A percentile compares a stretch with the other conserved stretches of the same genome.
phyloP scores from a whole-genome alignment of 2,329 filamentous ascomycete species.

The Corinectria fuckeliana region DNA sequence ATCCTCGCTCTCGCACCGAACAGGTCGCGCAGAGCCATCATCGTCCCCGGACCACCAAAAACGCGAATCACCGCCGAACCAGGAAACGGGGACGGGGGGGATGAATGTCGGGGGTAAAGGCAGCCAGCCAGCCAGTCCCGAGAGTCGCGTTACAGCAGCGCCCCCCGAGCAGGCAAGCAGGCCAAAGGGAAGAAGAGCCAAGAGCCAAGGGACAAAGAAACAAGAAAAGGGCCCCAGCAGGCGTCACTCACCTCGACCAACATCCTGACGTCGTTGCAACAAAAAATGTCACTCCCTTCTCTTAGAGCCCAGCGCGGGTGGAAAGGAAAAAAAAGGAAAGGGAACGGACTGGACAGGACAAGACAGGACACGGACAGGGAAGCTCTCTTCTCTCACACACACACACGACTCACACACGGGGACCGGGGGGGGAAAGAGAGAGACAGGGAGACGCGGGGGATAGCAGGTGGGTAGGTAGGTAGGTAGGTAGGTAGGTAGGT shows the following conservation, averaged over 20 bases:
- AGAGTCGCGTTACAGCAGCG: too few species aligned
- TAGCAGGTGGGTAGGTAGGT: conserved; percentile 3
- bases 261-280: conserved; percentile 34
- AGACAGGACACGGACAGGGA: conserved; percentile 14
- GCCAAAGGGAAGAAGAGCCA: background rate
- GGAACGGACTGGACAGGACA: too few species aligned
- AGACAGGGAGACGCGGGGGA: background rate
- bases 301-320: conserved; percentile 3
- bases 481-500: conserved; percentile 6
- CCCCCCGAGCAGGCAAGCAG: background rate
- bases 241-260: conserved; percentile 46
- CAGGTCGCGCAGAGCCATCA: conserved; percentile 23
- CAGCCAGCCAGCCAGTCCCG: background rate
- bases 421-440: conserved; percentile 6
- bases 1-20: conserved; percentile 7
- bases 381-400: background rate
- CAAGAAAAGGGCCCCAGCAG: conserved; percentile 6
- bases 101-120: background rate
- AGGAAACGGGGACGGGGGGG: too few species aligned
- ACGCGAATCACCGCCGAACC: conserved; percentile 24
- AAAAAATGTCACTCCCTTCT: background rate
- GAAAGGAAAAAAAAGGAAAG: conserved; percentile 9
- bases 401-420: conserved; percentile 2
- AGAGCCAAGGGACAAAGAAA: conserved; percentile 12
- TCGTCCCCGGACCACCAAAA: conserved; percentile 22